Evolutionary conservation across 345 rosid genomes (phyloP).

Genomic region (Triadica sebifera): DNA sequence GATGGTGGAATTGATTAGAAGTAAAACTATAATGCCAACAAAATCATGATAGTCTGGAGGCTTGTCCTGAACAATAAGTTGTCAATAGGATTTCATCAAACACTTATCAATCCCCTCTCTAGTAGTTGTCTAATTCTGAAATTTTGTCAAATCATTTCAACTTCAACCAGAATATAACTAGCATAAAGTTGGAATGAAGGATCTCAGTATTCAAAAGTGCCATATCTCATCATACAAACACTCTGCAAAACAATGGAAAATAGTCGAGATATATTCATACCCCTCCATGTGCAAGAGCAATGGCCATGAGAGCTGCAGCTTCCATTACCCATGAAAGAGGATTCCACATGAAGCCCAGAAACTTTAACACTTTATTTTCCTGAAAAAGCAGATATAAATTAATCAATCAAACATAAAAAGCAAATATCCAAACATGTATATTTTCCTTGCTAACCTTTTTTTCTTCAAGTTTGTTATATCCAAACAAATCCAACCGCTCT

Average conservation of each 20-base stretch:
- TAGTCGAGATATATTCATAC: conserved; percentile 20
- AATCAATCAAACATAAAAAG: conserved; percentile 7
- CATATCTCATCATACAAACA: too few species aligned
- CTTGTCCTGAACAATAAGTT: conserved; percentile 41
- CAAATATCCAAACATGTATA: not conserved
- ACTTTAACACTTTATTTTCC: conserved; percentile 60
- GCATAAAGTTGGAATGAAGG: not conserved
- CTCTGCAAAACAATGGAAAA: not conserved
- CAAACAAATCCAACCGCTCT: conserved; percentile 49
- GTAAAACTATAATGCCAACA: conserved; percentile 42
- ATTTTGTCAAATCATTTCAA: not conserved
- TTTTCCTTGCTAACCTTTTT: conserved; percentile 36
- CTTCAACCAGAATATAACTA: not conserved
- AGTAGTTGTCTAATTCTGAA: not conserved
- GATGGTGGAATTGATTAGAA: conserved; percentile 58
- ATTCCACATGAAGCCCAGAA: conserved; percentile 66
- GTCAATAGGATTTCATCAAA: not conserved
- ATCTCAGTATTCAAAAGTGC: too few species aligned
- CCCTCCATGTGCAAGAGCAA: conserved; percentile 69
- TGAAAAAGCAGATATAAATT: conserved; percentile 21
- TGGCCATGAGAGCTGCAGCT: conserved; percentile 71
- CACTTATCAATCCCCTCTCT: not conserved
- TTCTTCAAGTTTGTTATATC: conserved; percentile 57
- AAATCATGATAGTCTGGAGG: conserved; percentile 59
- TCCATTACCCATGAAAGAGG: conserved; percentile 78